Percentiles rank a stretch among this genome's conserved stretches.
phyloP scores from a whole-genome alignment of 805 yeast genomes.

The Candida chilensis region DNA sequence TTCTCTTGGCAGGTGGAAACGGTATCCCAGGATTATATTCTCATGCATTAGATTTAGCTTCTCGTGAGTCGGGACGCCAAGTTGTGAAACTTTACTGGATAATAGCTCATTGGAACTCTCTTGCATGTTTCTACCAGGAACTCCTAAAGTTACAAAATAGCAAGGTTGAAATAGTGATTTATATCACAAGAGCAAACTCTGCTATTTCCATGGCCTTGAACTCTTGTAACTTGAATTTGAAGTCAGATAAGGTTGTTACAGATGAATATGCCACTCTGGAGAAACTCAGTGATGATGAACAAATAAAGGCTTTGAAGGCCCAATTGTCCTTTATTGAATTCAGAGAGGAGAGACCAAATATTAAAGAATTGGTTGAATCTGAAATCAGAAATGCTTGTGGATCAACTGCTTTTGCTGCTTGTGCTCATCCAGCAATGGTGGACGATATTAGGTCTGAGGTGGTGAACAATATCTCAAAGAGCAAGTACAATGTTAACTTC shows the following conservation, averaged over 20 bases:
- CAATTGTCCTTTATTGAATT: slow-evolving; percentile 27
- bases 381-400: slow-evolving; percentile 28
- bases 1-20: slow-evolving; percentile 65
- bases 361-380: slow-evolving; percentile 17
- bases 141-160: slow-evolving; percentile 14
- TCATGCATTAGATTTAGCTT: slow-evolving; percentile 13
- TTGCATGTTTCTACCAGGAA: slow-evolving; percentile 39
- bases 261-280: slow-evolving; percentile 7
- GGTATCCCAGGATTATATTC: slow-evolving; percentile 56
- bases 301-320: slow-evolving; percentile 8
- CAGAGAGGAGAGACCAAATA: slow-evolving; percentile 33
- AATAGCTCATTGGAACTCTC: slow-evolving; percentile 19
- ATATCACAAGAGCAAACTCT: slow-evolving; percentile 15
- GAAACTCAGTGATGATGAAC: slow-evolving; percentile 3
- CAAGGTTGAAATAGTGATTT: slow-evolving; percentile 18
- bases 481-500: slow-evolving; percentile 21
- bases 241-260: slow-evolving; percentile 5
- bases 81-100: slow-evolving; percentile 16
- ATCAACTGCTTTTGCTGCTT: slow-evolving; percentile 34
- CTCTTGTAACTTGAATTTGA: slow-evolving; percentile 3
- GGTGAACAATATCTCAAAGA: slow-evolving; percentile 13
- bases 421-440: slow-evolving; percentile 38
- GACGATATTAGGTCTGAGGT: slow-evolving; percentile 20
- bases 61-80: neutral
- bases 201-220: slow-evolving; percentile 3